These are phyloP conservation scores for Rutstroemia sp. DNA, from an alignment of 2,329 filamentous ascomycete genomes.

Conservation along the genomic window DNA sequence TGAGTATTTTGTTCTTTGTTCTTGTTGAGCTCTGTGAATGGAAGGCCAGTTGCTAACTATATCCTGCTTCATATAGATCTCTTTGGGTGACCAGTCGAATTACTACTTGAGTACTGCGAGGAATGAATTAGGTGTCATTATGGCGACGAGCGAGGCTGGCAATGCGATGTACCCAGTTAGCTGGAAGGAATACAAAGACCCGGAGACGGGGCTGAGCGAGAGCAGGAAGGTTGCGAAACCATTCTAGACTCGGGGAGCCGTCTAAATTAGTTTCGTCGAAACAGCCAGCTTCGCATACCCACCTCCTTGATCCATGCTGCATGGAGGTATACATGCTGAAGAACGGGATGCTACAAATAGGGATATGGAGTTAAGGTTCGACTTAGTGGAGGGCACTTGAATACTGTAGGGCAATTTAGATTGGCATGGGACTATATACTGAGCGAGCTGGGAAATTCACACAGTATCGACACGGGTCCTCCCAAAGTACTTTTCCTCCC, in stretches of 20 bases:
- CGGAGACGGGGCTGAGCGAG: constrained; percentile 69
- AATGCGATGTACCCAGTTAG: constrained; percentile 89
- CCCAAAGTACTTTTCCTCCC: too few species aligned
- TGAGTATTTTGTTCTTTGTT: constrained; percentile 29
- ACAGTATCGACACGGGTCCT: too few species aligned
- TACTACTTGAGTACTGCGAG: constrained; percentile 91
- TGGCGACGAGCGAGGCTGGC: constrained; percentile 81
- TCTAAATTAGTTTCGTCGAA: not conserved
- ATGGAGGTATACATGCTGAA: too few species aligned
- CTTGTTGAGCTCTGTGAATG: too few species aligned
- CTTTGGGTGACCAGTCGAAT: constrained; percentile 84
- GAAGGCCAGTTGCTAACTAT: not conserved
- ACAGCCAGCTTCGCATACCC: too few species aligned
- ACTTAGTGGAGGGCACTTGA: too few species aligned
- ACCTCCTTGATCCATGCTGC: too few species aligned
- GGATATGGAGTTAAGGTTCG: too few species aligned
- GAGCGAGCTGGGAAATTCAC: too few species aligned
- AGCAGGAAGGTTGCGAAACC: constrained; percentile 90
- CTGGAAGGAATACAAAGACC: constrained; percentile 92
- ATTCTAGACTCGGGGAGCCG: constrained; percentile 40
- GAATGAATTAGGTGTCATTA: constrained; percentile 88
- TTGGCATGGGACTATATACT: too few species aligned
- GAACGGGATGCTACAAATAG: too few species aligned
- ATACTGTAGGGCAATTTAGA: too few species aligned
- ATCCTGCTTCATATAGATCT: constrained; percentile 48